Evolutionary conservation across 192 early-diverging fungal species (phyloP).

Genomic region (Backusella morwellensis): DNA sequence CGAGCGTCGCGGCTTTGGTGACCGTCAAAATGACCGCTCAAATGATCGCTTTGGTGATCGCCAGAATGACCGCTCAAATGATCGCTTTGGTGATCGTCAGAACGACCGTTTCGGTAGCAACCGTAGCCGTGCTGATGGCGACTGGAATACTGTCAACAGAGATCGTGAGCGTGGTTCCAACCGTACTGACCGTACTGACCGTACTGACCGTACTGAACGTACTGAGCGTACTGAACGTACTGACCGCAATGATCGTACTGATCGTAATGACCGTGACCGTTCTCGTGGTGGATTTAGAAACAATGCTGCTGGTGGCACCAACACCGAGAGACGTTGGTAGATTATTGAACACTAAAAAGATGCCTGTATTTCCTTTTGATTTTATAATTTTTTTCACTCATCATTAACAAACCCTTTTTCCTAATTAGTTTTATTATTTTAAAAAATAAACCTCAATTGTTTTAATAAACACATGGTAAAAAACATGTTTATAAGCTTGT

Average conservation of each 20-base stretch:
- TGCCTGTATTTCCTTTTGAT: neutral
- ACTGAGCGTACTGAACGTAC: neutral
- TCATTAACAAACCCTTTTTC: neutral
- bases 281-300: neutral
- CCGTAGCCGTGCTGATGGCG: neutral
- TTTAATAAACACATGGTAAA: no score
- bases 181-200: neutral
- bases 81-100: neutral
- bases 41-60: neutral
- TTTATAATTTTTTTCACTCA: neutral
- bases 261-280: neutral
- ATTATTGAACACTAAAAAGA: neutral
- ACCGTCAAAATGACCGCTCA: neutral
- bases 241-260: neutral
- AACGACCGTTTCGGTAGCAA: neutral
- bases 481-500: no score
- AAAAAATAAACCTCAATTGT: neutral
- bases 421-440: neutral
- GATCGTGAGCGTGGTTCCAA: neutral
- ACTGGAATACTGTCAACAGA: neutral
- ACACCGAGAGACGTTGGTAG: slow-evolving; percentile 10
- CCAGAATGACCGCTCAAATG: neutral
- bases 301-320: neutral
- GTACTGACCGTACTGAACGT: neutral
- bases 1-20: neutral